Conservation (phyloP, 2,329 filamentous ascomycete genomes). For the Colletotrichum neosansevieriae region DNA sequence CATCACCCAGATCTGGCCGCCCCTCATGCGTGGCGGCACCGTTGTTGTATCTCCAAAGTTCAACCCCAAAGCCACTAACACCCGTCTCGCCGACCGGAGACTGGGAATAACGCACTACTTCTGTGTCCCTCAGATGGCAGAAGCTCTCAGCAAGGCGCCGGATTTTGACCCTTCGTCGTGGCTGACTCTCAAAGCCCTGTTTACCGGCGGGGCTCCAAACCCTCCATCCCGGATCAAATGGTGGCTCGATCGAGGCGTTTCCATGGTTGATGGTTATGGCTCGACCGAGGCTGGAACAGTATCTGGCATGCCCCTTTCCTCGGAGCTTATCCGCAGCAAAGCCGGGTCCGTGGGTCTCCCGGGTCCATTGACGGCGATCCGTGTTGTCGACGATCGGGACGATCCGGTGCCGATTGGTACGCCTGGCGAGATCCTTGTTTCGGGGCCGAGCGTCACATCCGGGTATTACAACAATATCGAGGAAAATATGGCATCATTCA, state of each 20-base stretch:
- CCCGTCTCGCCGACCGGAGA: slow-evolving; percentile 9
- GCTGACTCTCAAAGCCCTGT: slow-evolving; percentile 28
- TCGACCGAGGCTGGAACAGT: slow-evolving; percentile 30
- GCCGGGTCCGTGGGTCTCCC: slow-evolving; percentile 34
- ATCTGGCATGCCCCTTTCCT: slow-evolving; percentile 31
- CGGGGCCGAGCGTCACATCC: slow-evolving; percentile 21
- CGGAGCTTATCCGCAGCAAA: slow-evolving; percentile 18
- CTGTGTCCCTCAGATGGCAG: slow-evolving; percentile 38
- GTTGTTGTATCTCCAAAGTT: slow-evolving; percentile 28
- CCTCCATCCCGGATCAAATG: slow-evolving; percentile 30
- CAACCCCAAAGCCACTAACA: slow-evolving; percentile 23
- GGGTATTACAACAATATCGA: slow-evolving; percentile 34
- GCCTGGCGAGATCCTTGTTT: slow-evolving; percentile 31
- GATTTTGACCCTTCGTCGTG: slow-evolving; percentile 26
- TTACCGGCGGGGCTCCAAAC: slow-evolving; percentile 33
- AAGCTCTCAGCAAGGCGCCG: slow-evolving; percentile 20
- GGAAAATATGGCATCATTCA: slow-evolving; percentile 28
- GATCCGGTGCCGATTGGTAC: slow-evolving; percentile 12
- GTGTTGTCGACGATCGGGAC: slow-evolving; percentile 27
- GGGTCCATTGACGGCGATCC: slow-evolving; percentile 26
- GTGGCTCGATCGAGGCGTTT: slow-evolving; percentile 30
- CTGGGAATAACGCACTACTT: slow-evolving; percentile 32
- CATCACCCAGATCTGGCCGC: slow-evolving; percentile 27
- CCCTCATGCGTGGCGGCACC: slow-evolving; percentile 26
- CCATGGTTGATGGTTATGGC: slow-evolving; percentile 33